These are phyloP conservation scores for Hordeum vulgare DNA, from an alignment of 176 grass and related monocot species.

Conservation along the genomic window DNA sequence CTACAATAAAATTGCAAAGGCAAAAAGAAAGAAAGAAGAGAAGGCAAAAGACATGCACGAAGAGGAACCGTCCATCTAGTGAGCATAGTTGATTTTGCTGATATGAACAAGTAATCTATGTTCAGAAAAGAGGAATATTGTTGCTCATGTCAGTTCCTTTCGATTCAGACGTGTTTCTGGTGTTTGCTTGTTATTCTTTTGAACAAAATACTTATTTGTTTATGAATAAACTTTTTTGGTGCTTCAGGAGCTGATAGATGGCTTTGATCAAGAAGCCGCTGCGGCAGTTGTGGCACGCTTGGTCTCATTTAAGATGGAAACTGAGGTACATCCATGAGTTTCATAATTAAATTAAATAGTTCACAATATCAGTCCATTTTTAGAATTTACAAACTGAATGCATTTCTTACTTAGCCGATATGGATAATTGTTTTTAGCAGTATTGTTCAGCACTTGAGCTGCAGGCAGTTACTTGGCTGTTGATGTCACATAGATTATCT, in stretches of 20 bases:
- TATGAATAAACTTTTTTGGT: background rate
- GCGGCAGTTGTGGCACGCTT: conserved; percentile 83
- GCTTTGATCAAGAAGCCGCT: conserved; percentile 96
- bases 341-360: background rate
- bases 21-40: background rate
- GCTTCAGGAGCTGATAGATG: conserved; percentile 72
- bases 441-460: background rate
- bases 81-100: conserved; percentile 25
- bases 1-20: background rate
- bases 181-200: conserved; percentile 10
- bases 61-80: background rate
- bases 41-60: background rate
- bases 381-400: conserved; percentile 16
- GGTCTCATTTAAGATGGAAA: conserved; percentile 93
- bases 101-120: background rate
- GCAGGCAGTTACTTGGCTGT: background rate
- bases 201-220: background rate
- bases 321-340: conserved; percentile 53
- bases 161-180: background rate
- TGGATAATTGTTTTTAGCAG: background rate
- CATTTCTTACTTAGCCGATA: background rate
- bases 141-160: background rate
- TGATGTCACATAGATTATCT: conserved; percentile 5
- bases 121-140: background rate
- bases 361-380: background rate